Percentiles rank a stretch among this genome's conserved stretches.
Evolutionary conservation across 495 filamentous ascomycete genomes (phyloP).

Genomic region (Hapsidospora chrysogenum): DNA sequence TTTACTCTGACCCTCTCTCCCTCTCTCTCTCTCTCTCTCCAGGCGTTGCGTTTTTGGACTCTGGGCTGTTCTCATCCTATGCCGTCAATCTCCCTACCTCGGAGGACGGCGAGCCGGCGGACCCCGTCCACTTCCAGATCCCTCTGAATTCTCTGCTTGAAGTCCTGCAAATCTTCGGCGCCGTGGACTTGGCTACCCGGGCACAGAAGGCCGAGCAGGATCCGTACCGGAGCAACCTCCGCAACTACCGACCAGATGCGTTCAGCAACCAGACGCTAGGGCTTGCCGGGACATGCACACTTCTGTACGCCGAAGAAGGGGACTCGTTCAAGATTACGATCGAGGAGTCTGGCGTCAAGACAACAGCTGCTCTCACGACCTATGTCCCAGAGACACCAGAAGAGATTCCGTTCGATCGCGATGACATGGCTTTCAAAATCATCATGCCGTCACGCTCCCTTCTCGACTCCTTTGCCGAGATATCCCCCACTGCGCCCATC

Average conservation of each 20-base stretch:
- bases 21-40: no score
- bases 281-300: conserved; percentile 62
- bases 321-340: conserved; percentile 65
- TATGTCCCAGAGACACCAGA: conserved; percentile 53
- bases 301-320: conserved; percentile 57
- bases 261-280: conserved; percentile 65
- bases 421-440: conserved; percentile 72
- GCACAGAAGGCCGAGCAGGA: conserved; percentile 35
- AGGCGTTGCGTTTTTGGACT: conserved; percentile 73
- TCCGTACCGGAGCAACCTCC: conserved; percentile 33
- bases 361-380: conserved; percentile 82
- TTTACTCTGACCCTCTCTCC: no score
- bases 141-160: conserved; percentile 79
- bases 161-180: conserved; percentile 84
- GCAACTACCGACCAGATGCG: conserved; percentile 41
- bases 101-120: conserved; percentile 19
- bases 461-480: conserved; percentile 67
- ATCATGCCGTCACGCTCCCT: conserved; percentile 82
- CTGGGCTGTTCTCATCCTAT: conserved; percentile 74
- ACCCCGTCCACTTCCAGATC: conserved; percentile 52
- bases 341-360: conserved; percentile 71
- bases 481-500: conserved; percentile 53
- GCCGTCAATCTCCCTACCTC: conserved; percentile 27
- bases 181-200: conserved; percentile 43
- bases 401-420: conserved; percentile 72